A percentile compares a stretch with the other conserved stretches of the same genome.
phyloP scores from a whole-genome alignment of 352 stramenopile genomes.

The Elongisporangium anandrum region DNA sequence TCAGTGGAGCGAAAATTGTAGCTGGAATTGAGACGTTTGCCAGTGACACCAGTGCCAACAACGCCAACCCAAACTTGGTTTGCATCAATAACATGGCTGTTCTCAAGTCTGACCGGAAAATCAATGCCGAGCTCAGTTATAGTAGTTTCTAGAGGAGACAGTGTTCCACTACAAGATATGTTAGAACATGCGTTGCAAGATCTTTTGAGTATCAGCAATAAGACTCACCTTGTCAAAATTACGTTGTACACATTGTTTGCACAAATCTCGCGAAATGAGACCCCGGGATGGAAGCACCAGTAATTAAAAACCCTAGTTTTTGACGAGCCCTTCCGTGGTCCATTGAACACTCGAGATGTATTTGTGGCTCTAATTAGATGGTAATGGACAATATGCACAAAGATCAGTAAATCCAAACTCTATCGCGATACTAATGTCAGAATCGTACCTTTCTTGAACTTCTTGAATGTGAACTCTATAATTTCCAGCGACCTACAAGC shows the following conservation, averaged over 20 bases:
- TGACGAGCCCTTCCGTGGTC: conserved; percentile 39
- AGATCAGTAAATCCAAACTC: conserved; percentile 17
- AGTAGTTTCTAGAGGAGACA: conserved; percentile 96
- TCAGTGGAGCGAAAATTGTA: conserved; percentile 93
- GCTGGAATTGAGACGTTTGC: conserved; percentile 92
- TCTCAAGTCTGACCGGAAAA: conserved; percentile 96
- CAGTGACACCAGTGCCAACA: conserved; percentile 91
- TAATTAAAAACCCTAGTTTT: conserved; percentile 93
- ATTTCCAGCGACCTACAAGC: conserved; percentile 51
- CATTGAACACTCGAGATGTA: conserved; percentile 42
- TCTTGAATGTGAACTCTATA: conserved; percentile 90
- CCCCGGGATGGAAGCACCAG: conserved; percentile 97
- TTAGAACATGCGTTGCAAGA: background rate
- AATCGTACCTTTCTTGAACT: conserved; percentile 61
- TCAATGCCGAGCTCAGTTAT: conserved; percentile 95
- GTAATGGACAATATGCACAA: no score
- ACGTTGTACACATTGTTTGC: conserved; percentile 89
- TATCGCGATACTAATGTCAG: conserved; percentile 24
- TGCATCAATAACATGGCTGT: conserved; percentile 95
- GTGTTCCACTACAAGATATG: conserved; percentile 84
- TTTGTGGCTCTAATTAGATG: conserved; percentile 24
- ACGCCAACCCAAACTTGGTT: conserved; percentile 89
- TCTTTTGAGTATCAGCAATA: background rate
- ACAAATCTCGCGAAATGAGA: conserved; percentile 95
- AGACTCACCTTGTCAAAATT: conserved; percentile 71